Base-by-base conservation (phyloP, 768 basidiomycete species). In the Pisolithus albus region DNA sequence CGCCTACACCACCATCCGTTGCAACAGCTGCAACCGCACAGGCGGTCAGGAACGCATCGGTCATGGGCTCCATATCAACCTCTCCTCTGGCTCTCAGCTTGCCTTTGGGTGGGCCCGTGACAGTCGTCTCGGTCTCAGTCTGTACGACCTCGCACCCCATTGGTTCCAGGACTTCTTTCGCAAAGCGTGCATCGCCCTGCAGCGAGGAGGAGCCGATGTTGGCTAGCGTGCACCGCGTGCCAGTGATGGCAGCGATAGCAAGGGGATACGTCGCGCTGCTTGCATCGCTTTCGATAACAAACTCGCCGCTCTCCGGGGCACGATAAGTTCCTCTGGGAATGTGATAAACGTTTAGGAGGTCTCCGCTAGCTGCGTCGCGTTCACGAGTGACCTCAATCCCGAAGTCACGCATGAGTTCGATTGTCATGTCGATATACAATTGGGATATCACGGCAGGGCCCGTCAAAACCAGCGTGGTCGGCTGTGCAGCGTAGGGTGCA, bases 31-130 rank as follows among this genome's bases (percentile, higher is more conserved):
- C 94, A 18, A 99, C 72, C 7, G 86, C 93, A 10, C 83, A 88
- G 8, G 96, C 95, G 2, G 94, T 97, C 72, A 98, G 78, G 75
- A 99, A 99, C 19, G 95, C 96, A 66, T 99, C 96, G 7, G 96
- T 99, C 96, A 99, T 98, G n/a, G 86, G 84, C 68, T 96, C 92
- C 96, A 98, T 98, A 64, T 98, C 92, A 19, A 97, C 82, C 59
- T 84, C 79, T 9, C 64, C 64, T 50, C 61, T 56, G 0, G 59
- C 88, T 57, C 84, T 83, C 46, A 99, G 77, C 58, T 82, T 74
- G 0, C 92, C 90, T 11, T 83, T 69, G 0, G 88, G 84, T 3
- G 95, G 95, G 0, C 96, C 96, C 0, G 80, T 84, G 32, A 98
- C 96, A 9, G 91, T 96, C 8, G 95, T 98, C 66, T 88, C 84